A percentile compares a stretch with the other conserved stretches of the same genome.
phyloP scores from a whole-genome alignment of 345 rosid genomes.

The Nasturtium officinale region DNA sequence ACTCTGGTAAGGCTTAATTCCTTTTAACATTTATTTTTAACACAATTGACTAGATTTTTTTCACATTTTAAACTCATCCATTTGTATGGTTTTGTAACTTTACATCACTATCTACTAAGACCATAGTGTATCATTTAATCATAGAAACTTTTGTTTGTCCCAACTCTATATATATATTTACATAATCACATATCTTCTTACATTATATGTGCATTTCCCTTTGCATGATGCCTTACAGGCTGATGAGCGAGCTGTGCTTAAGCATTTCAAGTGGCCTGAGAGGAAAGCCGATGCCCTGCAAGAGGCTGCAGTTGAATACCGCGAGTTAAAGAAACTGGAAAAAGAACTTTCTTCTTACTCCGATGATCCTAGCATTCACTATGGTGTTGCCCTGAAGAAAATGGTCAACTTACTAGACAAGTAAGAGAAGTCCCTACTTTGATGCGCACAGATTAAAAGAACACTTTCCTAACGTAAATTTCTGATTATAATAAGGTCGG shows the following conservation, averaged over 20 bases:
- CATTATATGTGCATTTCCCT: background rate
- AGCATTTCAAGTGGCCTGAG: slow-evolving; percentile 98
- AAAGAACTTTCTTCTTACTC: slow-evolving; percentile 60
- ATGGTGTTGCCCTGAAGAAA: slow-evolving; percentile 73
- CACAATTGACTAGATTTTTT: background rate
- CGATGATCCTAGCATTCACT: slow-evolving; percentile 58
- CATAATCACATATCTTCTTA: background rate
- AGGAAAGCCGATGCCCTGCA: slow-evolving; percentile 83
- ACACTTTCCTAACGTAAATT: background rate
- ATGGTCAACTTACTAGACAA: slow-evolving; percentile 76
- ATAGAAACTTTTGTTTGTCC: background rate
- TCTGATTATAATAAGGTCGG: slow-evolving; percentile 54
- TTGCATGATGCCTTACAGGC: slow-evolving; percentile 50
- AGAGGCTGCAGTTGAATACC: slow-evolving; percentile 89
- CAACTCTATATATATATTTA: background rate
- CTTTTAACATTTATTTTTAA: background rate
- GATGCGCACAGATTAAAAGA: background rate
- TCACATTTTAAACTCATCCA: background rate
- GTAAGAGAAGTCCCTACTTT: slow-evolving; percentile 46
- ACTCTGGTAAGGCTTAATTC: slow-evolving; percentile 60
- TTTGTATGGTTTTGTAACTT: no score
- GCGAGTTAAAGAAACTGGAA: slow-evolving; percentile 68
- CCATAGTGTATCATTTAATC: slow-evolving; percentile 14
- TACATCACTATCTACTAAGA: background rate
- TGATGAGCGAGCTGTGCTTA: slow-evolving; percentile 86